phyloP scores from a whole-genome alignment of 305 asterid genomes.

The Solanum hybrid region DNA sequence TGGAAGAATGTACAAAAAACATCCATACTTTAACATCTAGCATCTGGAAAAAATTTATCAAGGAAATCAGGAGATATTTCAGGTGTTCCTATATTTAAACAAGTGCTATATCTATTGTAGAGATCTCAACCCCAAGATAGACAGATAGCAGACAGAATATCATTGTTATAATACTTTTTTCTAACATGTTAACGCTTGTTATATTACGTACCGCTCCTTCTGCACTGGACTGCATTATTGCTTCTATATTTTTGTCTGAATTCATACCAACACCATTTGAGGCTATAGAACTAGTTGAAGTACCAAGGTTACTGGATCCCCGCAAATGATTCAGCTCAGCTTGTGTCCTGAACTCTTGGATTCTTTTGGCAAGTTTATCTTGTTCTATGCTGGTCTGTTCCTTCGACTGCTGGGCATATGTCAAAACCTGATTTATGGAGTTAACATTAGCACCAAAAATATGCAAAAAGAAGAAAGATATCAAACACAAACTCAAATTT shows the following conservation, averaged over 20 bases:
- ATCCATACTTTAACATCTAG: background rate
- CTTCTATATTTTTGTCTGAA: constrained; percentile 59
- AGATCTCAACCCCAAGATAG: background rate
- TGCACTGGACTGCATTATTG: constrained; percentile 63
- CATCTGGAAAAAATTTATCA: background rate
- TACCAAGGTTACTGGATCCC: constrained; percentile 51
- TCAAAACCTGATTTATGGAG: constrained; percentile 60
- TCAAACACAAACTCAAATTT: background rate
- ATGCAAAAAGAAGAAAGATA: background rate
- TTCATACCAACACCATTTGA: constrained; percentile 55
- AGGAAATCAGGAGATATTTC: background rate
- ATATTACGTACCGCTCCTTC: constrained; percentile 77
- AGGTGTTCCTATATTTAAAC: background rate
- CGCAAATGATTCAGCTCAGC: constrained; percentile 64
- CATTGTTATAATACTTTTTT: constrained; percentile 20
- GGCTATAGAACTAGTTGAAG: constrained; percentile 51
- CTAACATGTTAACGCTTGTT: background rate
- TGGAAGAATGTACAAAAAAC: constrained; percentile 17
- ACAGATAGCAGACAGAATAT: background rate
- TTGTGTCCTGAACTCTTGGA: constrained; percentile 93
- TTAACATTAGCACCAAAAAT: background rate
- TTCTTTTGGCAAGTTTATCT: constrained; percentile 93
- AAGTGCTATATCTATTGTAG: background rate
- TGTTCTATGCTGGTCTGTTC: constrained; percentile 86
- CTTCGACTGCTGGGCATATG: constrained; percentile 95